Base-by-base conservation (phyloP, 192 early-diverging fungal genomes). In the Diversispora epigaea region DNA sequence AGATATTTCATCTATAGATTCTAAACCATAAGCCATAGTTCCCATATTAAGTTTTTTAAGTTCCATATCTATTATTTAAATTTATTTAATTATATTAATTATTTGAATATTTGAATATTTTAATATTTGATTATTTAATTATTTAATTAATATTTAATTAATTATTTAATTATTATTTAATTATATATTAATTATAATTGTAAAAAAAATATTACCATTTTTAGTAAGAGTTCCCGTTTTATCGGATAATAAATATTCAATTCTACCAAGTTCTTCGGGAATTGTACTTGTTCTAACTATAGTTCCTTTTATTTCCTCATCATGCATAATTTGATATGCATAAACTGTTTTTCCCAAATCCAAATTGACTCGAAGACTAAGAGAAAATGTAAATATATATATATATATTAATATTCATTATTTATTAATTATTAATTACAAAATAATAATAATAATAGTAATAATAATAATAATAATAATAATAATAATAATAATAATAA, bases 321-420 rank as follows among this genome's bases (percentile, higher is more conserved):
- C 96, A 39, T 88, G 86, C 88, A 93, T 92, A n/a, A 97, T 98
- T 60, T 90, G 90, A 83, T 86, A 81, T 49, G 88, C 92, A 80
- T 96, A 96, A n/a, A 95, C 90, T 1, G 92, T 91, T 84, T 98
- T 98, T 44, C 95, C 95, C 94, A 97, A 95, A 75, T 98, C 96
- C 68, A 98, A 81, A 78, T 96, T 98, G 9, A 98, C 96, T 60
- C 95, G 91, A 62, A 98, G 80, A 75, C 93, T 83, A 45, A 44
- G 17, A 52, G 15, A 41, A 39, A 41, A 64, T 44, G 43, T 6
- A 15, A 44, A 62, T 6, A 62, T 62, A 15, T 15, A 32, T 32
- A 32, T 32, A 32, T 32, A 32, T 32, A 32, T 32, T 32, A 32
- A 32, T 32, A 2, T 32, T 32, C 25, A 32, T 32, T 32, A 32